A percentile compares a stretch with the other conserved stretches of the same genome.
Evolutionary conservation across 306 rosid species (phyloP).

Genomic region (Chamaecrista fasciculata): DNA sequence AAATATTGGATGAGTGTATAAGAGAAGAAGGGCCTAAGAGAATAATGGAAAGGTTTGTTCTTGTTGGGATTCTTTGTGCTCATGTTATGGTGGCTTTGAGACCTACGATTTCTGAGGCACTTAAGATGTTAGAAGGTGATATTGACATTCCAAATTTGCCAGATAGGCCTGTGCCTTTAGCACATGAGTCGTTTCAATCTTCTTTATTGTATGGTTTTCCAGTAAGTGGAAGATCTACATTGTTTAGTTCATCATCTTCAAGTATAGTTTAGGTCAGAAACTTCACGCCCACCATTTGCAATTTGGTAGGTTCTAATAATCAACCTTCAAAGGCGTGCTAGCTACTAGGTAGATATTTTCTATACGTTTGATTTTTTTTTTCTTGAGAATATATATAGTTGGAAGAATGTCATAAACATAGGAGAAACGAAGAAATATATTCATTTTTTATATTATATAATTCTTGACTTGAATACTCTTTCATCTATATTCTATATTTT

Average conservation of each 20-base stretch:
- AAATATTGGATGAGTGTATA: slow-evolving; percentile 46
- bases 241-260: slow-evolving; percentile 17
- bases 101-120: slow-evolving; percentile 77
- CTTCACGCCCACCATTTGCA: slow-evolving; percentile 12
- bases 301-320: slow-evolving; percentile 22
- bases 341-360: no score
- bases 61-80: slow-evolving; percentile 81
- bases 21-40: slow-evolving; percentile 58
- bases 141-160: slow-evolving; percentile 73
- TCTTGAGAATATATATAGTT: slow-evolving; percentile 15
- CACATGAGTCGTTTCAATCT: slow-evolving; percentile 59
- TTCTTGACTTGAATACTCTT: no score
- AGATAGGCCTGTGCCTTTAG: slow-evolving; percentile 72
- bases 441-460: no score
- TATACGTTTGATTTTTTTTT: no score
- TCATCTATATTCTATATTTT: background rate
- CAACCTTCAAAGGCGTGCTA: slow-evolving; percentile 23
- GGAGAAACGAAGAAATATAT: slow-evolving; percentile 8
- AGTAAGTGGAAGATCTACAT: slow-evolving; percentile 39
- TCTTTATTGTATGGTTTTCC: slow-evolving; percentile 35
- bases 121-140: slow-evolving; percentile 83
- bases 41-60: slow-evolving; percentile 75
- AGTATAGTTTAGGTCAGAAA: slow-evolving; percentile 8
- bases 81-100: slow-evolving; percentile 87
- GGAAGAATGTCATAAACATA: no score